Conservation (phyloP, 2,329 filamentous ascomycete species). For the Penicillium occitanis region DNA sequence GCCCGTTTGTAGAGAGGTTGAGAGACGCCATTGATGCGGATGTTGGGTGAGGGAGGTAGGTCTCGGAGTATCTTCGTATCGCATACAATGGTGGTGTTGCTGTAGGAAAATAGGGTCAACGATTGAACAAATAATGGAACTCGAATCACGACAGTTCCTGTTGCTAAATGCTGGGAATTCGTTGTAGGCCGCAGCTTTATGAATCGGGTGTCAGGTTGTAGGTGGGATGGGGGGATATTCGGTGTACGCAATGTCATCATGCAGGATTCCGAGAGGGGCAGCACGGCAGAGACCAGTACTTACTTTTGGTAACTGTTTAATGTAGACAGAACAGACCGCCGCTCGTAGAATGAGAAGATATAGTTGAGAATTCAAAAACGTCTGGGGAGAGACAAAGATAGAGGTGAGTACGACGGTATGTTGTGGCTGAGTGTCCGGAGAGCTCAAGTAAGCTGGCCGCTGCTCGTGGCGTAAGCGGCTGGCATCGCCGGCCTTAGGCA, state of each 20-base stretch:
- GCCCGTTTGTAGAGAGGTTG: constrained; percentile 75
- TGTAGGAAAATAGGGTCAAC: background rate
- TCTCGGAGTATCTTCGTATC: constrained; percentile 10
- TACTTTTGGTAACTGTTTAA: background rate
- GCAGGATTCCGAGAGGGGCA: background rate
- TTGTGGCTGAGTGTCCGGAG: constrained; percentile 10
- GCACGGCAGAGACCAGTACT: background rate
- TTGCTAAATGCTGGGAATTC: background rate
- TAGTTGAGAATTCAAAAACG: background rate
- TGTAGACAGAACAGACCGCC: background rate
- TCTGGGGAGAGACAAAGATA: background rate
- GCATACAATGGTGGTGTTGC: constrained; percentile 14
- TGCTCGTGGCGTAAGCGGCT: constrained; percentile 10
- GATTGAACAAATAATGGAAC: background rate
- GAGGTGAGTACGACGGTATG: background rate
- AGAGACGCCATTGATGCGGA: constrained; percentile 66
- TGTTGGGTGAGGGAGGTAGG: background rate
- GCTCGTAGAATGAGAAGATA: background rate
- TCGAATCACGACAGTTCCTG: background rate
- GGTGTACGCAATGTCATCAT: background rate
- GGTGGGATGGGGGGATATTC: background rate
- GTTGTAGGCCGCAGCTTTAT: background rate
- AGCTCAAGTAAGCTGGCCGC: background rate
- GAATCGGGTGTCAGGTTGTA: background rate
- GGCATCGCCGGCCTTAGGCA: constrained; percentile 6